Base-by-base conservation (phyloP, 2,329 filamentous ascomycete species). In the Tolypocladium pustulatum region DNA sequence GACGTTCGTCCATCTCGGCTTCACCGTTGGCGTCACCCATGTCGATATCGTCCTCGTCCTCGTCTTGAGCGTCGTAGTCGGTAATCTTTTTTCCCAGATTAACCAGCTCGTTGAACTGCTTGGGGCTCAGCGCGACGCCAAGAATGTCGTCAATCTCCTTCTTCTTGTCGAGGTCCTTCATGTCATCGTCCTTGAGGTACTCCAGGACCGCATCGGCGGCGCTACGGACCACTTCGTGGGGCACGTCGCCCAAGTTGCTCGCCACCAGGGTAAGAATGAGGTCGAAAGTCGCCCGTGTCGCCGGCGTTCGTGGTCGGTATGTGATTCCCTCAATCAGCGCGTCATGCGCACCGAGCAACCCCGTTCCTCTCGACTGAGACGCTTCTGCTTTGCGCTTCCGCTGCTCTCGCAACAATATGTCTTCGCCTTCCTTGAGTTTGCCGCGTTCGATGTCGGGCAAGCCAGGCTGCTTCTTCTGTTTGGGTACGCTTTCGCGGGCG, bases 21-120 rank as follows among this genome's bases (percentile, higher is more conserved):
- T 84, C 78, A 58, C 82, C 89, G 22, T 78, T 83, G 27, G 78
- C 81, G 34, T 84, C 81, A 59, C 83, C 87, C 66, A 87, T 86
- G 36, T 84, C 88, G 78, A 91, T 53, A 30, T 49, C 89, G 59
- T 91, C 87, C 64, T 96, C 93, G 62, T 97, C 93, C 62, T 97
- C 94, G 64, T 97, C 93, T 71, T 97, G 91, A 43, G 90, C 90
- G 73, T 97, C 90, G 73, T 97, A 99, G 72, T 99, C 94, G 55
- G 94, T 99, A 63, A 99, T 96, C 76, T 99, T 99, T 78, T 99
- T 99, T 63, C 92, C 91, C 51, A 99, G 78, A 69, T 97, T 99
- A 58, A 97, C 87, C 64, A 99, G 77, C 75, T 97, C 93, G 70
- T 97, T 97, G 77, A 97, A 99, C 71, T 96, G 88, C 70, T 97